These are phyloP conservation scores for Fragilaria crotonensis DNA, from an alignment of 108 stramenopile genomes.

Conservation along the genomic window DNA sequence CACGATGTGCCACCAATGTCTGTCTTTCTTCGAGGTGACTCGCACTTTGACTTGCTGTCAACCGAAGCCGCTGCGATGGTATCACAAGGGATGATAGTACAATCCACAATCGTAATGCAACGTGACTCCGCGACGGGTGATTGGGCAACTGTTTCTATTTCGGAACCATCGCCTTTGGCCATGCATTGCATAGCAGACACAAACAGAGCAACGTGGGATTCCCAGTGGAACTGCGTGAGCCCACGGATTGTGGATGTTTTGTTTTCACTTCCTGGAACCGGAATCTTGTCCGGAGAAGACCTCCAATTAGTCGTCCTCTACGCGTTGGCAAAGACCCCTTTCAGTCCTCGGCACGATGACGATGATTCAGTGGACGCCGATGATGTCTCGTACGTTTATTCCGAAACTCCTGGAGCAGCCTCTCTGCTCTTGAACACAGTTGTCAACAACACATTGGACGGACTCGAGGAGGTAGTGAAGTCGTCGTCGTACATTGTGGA, in stretches of 20 bases:
- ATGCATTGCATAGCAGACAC: conserved; percentile 31
- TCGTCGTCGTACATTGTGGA: conserved; percentile 41
- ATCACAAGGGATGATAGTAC: conserved; percentile 32
- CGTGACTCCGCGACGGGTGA: conserved; percentile 2
- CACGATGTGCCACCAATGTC: conserved; percentile 48
- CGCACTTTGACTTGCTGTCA: conserved; percentile 26
- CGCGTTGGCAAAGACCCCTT: conserved; percentile 18
- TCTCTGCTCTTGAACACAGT: not conserved
- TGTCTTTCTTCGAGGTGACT: conserved; percentile 37
- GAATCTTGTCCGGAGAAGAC: conserved; percentile 40
- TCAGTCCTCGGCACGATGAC: not conserved
- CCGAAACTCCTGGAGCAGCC: conserved; percentile 11
- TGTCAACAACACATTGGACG: not conserved
- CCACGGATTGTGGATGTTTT: conserved; percentile 41
- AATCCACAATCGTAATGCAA: conserved; percentile 44
- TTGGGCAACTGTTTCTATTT: conserved; percentile 45
- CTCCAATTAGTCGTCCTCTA: conserved; percentile 37
- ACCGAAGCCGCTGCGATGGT: conserved; percentile 48
- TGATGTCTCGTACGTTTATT: conserved; percentile 20
- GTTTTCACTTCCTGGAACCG: conserved; percentile 55
- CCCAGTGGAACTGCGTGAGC: conserved; percentile 46
- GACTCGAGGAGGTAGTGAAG: conserved; percentile 30
- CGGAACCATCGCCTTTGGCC: conserved; percentile 29
- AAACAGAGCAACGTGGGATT: not conserved
- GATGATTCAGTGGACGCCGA: conserved; percentile 6